These are phyloP conservation scores for Domatiomyces catenatus DNA, from an alignment of 2,329 filamentous ascomycete species.

Conservation along the genomic window DNA sequence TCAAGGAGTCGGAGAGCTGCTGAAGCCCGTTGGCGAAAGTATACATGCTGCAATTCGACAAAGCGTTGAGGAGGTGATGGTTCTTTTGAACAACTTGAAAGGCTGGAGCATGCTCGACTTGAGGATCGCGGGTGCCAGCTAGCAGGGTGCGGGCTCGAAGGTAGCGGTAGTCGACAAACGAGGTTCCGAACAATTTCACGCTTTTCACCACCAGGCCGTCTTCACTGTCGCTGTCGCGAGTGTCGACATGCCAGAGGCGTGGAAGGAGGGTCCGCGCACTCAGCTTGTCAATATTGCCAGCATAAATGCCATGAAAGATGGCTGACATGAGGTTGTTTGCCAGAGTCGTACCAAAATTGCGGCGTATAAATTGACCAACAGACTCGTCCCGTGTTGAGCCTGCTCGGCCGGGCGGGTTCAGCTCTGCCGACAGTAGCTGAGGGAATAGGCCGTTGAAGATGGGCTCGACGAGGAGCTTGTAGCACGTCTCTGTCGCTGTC, in stretches of 20 bases:
- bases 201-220: conserved; percentile 3
- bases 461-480: conserved; percentile 35
- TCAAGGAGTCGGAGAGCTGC: conserved; percentile 42
- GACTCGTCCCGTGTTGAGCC: conserved; percentile 47
- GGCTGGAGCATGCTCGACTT: neutral
- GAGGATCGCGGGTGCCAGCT: neutral
- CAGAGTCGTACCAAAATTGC: conserved; percentile 39
- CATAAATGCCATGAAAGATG: conserved; percentile 74
- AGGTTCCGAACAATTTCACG: neutral
- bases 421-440: conserved; percentile 21
- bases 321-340: conserved; percentile 64
- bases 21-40: conserved; percentile 44
- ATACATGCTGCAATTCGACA: conserved; percentile 23
- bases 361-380: conserved; percentile 49
- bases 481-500: conserved; percentile 21
- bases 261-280: conserved; percentile 54
- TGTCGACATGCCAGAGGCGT: conserved; percentile 34
- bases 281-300: conserved; percentile 68
- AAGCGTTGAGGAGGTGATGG: neutral
- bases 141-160: neutral
- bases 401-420: conserved; percentile 13
- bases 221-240: conserved; percentile 4
- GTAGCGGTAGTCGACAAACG: neutral
- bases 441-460: conserved; percentile 36
- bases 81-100: neutral